Percentiles rank a stretch among this genome's conserved stretches.
phyloP scores from a whole-genome alignment of 768 basidiomycete species.

The Psilocybe cubensis region DNA sequence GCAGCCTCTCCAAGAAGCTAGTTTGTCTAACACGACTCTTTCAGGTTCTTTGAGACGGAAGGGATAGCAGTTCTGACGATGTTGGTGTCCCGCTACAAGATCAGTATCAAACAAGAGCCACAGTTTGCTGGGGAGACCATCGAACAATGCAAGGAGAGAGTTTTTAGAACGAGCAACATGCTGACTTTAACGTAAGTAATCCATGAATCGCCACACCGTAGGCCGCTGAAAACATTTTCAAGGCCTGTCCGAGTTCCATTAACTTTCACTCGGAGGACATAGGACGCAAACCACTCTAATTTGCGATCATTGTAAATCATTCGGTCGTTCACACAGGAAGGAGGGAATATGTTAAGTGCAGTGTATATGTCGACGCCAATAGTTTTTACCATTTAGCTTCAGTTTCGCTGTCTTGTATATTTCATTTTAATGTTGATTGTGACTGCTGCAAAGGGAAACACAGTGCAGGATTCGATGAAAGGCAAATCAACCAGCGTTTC shows the following conservation, averaged over 20 bases:
- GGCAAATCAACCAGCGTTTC: too few species aligned
- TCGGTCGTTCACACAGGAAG: neutral
- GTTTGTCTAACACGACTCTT: neutral
- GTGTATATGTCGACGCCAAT: too few species aligned
- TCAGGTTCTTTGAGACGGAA: slow-evolving; percentile 54
- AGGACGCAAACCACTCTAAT: neutral
- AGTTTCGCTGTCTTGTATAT: too few species aligned
- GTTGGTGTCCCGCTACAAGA: slow-evolving; percentile 46
- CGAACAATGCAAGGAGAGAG: slow-evolving; percentile 43
- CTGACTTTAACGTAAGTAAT: slow-evolving; percentile 49
- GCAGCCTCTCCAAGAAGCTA: neutral
- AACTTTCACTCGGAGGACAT: slow-evolving; percentile 21
- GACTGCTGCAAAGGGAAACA: too few species aligned
- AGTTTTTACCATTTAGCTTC: too few species aligned
- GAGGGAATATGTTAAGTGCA: neutral
- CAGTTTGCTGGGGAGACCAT: slow-evolving; percentile 49
- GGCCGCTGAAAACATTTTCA: neutral
- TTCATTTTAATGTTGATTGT: too few species aligned
- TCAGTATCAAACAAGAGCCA: slow-evolving; percentile 53
- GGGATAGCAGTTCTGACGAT: slow-evolving; percentile 51
- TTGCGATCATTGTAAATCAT: neutral
- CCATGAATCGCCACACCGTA: neutral
- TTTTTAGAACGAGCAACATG: slow-evolving; percentile 36
- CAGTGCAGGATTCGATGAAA: too few species aligned
- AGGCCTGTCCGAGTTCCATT: slow-evolving; percentile 29